Conservation (phyloP, 2,329 filamentous ascomycete species). For the Atkinsonella texensis region DNA sequence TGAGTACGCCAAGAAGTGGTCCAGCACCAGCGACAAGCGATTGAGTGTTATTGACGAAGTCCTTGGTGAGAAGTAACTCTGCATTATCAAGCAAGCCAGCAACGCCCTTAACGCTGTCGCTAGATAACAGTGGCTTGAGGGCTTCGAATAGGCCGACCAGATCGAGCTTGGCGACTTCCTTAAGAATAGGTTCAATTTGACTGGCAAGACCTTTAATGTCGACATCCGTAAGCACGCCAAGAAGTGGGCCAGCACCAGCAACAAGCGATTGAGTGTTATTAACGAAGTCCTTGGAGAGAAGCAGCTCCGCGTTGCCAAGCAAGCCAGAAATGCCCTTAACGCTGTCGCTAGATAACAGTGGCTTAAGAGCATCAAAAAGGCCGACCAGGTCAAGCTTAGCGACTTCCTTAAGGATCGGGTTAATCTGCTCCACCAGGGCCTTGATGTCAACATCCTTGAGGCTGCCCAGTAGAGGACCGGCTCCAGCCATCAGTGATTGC, state of each 20-base stretch:
- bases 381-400: slow-evolving; percentile 4
- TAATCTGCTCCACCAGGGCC: slow-evolving; percentile 18
- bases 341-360: slow-evolving; percentile 10
- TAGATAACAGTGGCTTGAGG: slow-evolving; percentile 10
- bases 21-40: slow-evolving; percentile 15
- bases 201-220: slow-evolving; percentile 11
- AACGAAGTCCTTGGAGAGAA: slow-evolving; percentile 11
- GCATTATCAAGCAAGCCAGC: slow-evolving; percentile 19
- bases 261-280: slow-evolving; percentile 7
- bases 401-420: slow-evolving; percentile 6
- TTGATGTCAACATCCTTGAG: slow-evolving; percentile 11
- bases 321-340: slow-evolving; percentile 11
- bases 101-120: slow-evolving; percentile 13
- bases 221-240: slow-evolving; percentile 22
- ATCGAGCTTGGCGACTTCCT: slow-evolving; percentile 8
- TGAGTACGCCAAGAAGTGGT: slow-evolving; percentile 22
- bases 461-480: slow-evolving; percentile 7
- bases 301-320: slow-evolving; percentile 1
- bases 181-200: slow-evolving; percentile 17
- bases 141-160: slow-evolving; percentile 3
- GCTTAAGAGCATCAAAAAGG: slow-evolving; percentile 4
- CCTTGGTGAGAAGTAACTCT: slow-evolving; percentile 16
- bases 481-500: slow-evolving; percentile 10
- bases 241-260: slow-evolving; percentile 17
- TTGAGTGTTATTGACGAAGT: slow-evolving; percentile 19